A percentile compares a stretch with the other conserved stretches of the same genome.
Conservation (phyloP, 345 rosid genomes). For the Arabidopsis thaliana region TAIR10.1 NC_003071.7:1028001-1028500, state of each 20-base stretch:
- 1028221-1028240: background rate
- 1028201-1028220: background rate
- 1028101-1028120: too few relatives aligned
- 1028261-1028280: slow-evolving; percentile 33
- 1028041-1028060: too few relatives aligned
- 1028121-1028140: too few relatives aligned
- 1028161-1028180: too few relatives aligned
- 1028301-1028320: slow-evolving; percentile 24
- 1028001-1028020: too few relatives aligned
- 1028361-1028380: slow-evolving; percentile 1
- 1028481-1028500: slow-evolving; percentile 56
- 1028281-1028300: slow-evolving; percentile 32
- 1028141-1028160: too few relatives aligned
- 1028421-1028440: slow-evolving; percentile 51
- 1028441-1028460: slow-evolving; percentile 55
- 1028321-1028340: slow-evolving; percentile 32
- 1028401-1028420: slow-evolving; percentile 33
- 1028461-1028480: slow-evolving; percentile 49
- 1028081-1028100: too few relatives aligned
- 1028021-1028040: too few relatives aligned
- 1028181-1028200: background rate
- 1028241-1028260: slow-evolving; percentile 39
- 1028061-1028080: too few relatives aligned
- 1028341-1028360: slow-evolving; percentile 37
- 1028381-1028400: slow-evolving; percentile 16